Base-by-base conservation (phyloP, 1,284 basidiomycete genomes). In the Cystobasidium slooffiae region DNA sequence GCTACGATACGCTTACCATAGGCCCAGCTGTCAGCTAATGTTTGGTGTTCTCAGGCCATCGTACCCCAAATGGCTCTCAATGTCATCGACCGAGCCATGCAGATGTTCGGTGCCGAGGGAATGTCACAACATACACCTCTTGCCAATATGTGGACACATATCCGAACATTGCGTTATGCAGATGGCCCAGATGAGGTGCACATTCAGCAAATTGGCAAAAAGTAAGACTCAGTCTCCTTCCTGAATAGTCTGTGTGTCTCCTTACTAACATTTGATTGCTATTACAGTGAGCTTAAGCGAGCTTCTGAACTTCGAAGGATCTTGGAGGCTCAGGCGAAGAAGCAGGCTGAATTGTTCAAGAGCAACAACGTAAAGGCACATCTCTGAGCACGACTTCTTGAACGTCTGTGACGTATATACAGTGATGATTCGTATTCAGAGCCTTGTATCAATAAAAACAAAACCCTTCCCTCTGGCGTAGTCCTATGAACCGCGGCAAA, bases 151-250 rank as follows among this genome's bases (percentile, higher is more conserved):
- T 98, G 89, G 85, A 91, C 92, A 41, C 87, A 88, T 24, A 82
- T 97, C 77, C 87, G 96, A 69, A 97, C 95, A 0, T 86, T 97
- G 37, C 88, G 94, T 52, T 88, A 93, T 80, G 94, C 94, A 75
- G 94, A 97, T 84, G 92, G 94, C 41, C 93, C 93, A 55, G 93
- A 95, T 81, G 93, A 91, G 87, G 93, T 98, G 6, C 95, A 98
- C 83, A 90, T 95, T 66, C 93, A 95, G 83, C 95, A 97, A 84
- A 91, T 97, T 58, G 70, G 70, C 51, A 73, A 73, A 31, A 73
- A 73, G 70, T 73, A 43, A 18, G 70, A 39, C 41, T 12, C 43
- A 41, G 37, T 20, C 6, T 31, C 51, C 16, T 20, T 20, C 18
- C 22, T 41, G 20, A 24, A 51, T 22, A 44, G 31, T 24, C 12